Evolutionary conservation across 345 rosid species (phyloP).

Genomic region (Eucalyptus melliodora): DNA sequence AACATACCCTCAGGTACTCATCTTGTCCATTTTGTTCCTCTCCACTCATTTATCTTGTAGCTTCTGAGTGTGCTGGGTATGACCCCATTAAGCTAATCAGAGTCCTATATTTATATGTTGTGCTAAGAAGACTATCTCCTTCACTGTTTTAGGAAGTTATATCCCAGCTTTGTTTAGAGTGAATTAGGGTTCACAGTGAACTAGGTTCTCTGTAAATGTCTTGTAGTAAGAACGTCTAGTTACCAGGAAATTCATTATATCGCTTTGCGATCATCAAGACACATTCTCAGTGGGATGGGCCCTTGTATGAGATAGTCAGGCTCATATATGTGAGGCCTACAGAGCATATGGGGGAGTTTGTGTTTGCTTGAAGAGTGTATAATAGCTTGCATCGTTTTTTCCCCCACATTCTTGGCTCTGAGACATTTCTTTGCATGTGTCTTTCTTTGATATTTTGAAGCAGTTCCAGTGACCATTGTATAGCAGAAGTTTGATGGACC

Average conservation of each 20-base stretch:
- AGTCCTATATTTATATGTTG: background rate
- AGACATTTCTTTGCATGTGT: background rate
- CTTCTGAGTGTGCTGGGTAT: background rate
- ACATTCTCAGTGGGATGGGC: background rate
- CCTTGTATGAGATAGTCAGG: background rate
- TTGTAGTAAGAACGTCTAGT: background rate
- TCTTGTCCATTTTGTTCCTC: background rate
- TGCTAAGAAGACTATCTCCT: background rate
- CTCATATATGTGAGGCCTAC: background rate
- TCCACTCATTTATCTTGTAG: background rate
- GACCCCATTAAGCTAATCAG: background rate
- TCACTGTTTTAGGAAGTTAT: background rate
- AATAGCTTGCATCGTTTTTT: background rate
- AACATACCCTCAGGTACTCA: slow-evolving; percentile 10
- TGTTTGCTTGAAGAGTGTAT: background rate
- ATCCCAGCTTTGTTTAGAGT: background rate
- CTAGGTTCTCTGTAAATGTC: background rate
- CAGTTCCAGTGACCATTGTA: background rate
- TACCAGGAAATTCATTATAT: background rate
- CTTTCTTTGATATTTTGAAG: background rate
- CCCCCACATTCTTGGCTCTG: background rate
- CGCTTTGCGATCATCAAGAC: background rate
- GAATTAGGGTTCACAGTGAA: background rate
- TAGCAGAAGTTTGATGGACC: background rate
- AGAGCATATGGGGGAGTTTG: background rate